A percentile compares a stretch with the other conserved stretches of the same genome.
These are phyloP conservation scores for Dryadomyces sulphureus DNA, from an alignment of 2,329 filamentous ascomycete species.

Conservation along the genomic window DNA sequence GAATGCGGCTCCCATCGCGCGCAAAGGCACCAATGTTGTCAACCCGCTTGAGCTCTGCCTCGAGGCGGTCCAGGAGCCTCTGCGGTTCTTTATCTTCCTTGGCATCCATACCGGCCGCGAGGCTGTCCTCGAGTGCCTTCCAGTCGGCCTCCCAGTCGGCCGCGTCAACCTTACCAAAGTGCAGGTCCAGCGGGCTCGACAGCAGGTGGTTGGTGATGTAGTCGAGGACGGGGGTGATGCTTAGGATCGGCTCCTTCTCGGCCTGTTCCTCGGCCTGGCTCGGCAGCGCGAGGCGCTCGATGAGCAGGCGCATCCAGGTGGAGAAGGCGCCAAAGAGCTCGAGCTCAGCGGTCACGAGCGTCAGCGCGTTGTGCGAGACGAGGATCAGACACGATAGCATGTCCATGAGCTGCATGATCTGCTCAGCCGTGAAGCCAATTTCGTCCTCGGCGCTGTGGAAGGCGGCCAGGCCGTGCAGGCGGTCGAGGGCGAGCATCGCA, in stretches of 20 bases:
- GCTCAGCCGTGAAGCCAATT: constrained; percentile 49
- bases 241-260: constrained; percentile 64
- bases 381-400: constrained; percentile 62
- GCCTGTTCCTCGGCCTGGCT: constrained; percentile 59
- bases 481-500: constrained; percentile 64
- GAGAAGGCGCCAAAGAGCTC: constrained; percentile 67
- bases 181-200: constrained; percentile 48
- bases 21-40: constrained; percentile 1
- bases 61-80: constrained; percentile 24
- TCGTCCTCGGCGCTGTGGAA: constrained; percentile 47
- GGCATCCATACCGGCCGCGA: constrained; percentile 16
- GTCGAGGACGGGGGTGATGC: constrained; percentile 54
- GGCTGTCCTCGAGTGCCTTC: constrained; percentile 22
- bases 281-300: constrained; percentile 57
- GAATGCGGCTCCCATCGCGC: not conserved
- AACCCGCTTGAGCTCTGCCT: constrained; percentile 7
- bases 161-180: constrained; percentile 34
- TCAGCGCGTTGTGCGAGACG: constrained; percentile 57
- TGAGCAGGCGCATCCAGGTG: constrained; percentile 69
- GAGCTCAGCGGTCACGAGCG: constrained; percentile 60
- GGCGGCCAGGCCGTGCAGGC: constrained; percentile 68
- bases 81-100: constrained; percentile 12
- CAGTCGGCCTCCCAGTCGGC: constrained; percentile 36
- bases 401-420: constrained; percentile 53
- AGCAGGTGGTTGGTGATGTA: constrained; percentile 64